phyloP scores from a whole-genome alignment of 306 rosid genomes.

The Gleditsia sinensis region DNA sequence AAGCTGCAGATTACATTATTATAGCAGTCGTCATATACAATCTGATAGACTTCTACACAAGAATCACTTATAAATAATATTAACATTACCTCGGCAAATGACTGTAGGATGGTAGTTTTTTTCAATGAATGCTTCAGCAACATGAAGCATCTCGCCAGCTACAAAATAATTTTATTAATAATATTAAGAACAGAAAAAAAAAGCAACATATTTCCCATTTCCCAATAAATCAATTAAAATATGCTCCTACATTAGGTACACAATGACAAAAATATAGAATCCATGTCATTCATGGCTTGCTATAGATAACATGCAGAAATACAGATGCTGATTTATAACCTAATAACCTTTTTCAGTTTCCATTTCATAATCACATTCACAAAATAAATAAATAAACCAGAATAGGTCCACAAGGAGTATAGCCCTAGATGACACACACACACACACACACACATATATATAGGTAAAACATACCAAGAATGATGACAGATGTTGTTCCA shows the following conservation, averaged over 20 bases:
- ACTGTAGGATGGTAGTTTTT: constrained; percentile 90
- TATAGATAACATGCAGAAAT: not conserved
- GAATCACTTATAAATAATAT: not conserved
- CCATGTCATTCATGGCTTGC: constrained; percentile 1
- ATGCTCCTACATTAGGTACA: constrained; percentile 1
- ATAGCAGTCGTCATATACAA: not conserved
- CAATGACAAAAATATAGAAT: constrained; percentile 1
- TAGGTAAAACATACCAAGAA: constrained; percentile 69
- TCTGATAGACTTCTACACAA: constrained; percentile 9
- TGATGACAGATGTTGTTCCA: constrained; percentile 92
- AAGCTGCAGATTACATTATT: constrained; percentile 60
- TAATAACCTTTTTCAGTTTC: not conserved
- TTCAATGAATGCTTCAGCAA: constrained; percentile 92
- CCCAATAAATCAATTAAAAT: constrained; percentile 5
- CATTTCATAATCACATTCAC: constrained; percentile 20
- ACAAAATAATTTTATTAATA: constrained; percentile 28
- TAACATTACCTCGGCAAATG: constrained; percentile 86
- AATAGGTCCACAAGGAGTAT: not conserved
- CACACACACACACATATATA: too few relatives aligned
- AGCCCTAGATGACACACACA: not conserved
- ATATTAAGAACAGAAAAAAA: constrained; percentile 3
- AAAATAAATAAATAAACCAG: not conserved
- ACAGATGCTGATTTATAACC: not conserved
- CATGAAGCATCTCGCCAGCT: constrained; percentile 99
- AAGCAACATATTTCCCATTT: not conserved